Conservation (phyloP, 352 stramenopile genomes). For the Globisporangium ultimum region DNA sequence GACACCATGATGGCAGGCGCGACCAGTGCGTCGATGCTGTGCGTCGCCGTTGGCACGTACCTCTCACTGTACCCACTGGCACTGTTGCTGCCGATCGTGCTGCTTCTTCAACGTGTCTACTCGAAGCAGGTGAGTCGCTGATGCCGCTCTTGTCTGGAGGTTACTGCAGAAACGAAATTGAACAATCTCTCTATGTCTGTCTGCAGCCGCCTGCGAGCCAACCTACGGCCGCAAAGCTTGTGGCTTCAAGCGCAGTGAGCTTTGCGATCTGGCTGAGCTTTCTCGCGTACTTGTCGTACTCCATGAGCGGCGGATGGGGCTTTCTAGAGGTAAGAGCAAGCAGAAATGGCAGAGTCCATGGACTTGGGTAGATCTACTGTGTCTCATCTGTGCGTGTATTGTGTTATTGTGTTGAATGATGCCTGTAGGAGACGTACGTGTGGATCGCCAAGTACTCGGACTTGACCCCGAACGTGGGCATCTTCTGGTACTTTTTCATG, state of each 20-base stretch:
- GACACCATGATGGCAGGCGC: slow-evolving; percentile 23
- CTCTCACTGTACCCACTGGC: slow-evolving; percentile 72
- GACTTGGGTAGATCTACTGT: neutral
- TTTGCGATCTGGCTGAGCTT: slow-evolving; percentile 27
- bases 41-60: slow-evolving; percentile 60
- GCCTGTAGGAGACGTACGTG: slow-evolving; percentile 64
- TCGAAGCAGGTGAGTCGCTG: neutral
- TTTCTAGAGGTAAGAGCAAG: slow-evolving; percentile 48
- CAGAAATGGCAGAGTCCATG: neutral
- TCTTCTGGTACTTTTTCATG: slow-evolving; percentile 91
- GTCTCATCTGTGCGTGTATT: neutral
- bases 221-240: slow-evolving; percentile 6
- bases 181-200: slow-evolving; percentile 3
- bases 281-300: slow-evolving; percentile 58
- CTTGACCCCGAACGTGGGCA: slow-evolving; percentile 79
- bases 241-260: slow-evolving; percentile 1
- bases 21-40: slow-evolving; percentile 40
- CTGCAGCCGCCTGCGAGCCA: neutral
- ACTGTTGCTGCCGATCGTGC: slow-evolving; percentile 49
- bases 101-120: slow-evolving; percentile 35
- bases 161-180: neutral
- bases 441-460: slow-evolving; percentile 80
- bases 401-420: slow-evolving; percentile 7
- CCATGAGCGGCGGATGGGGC: slow-evolving; percentile 45
- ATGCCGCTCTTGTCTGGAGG: slow-evolving; percentile 1